Evolutionary conservation across 2,329 filamentous ascomycete genomes (phyloP).

Genomic region (Xylariaceae sp.): DNA sequence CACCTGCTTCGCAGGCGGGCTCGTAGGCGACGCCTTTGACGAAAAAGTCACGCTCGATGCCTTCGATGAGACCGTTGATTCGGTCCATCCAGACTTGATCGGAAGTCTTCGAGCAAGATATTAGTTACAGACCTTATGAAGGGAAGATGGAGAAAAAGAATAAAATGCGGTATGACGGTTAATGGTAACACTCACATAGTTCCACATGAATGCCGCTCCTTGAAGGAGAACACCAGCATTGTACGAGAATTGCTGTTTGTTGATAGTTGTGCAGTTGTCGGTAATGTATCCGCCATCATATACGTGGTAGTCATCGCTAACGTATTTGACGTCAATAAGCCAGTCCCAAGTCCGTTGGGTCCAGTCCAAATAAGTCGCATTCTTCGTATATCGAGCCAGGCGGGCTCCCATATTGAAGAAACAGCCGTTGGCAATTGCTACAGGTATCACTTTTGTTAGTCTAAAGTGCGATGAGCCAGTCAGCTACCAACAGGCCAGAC

Average conservation of each 20-base stretch:
- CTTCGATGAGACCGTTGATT: conserved; percentile 54
- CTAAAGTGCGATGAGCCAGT: neutral
- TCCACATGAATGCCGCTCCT: conserved; percentile 49
- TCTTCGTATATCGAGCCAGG: conserved; percentile 68
- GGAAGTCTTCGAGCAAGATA: conserved; percentile 29
- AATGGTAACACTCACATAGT: conserved; percentile 45
- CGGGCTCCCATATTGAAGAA: conserved; percentile 61
- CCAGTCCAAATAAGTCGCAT: conserved; percentile 68
- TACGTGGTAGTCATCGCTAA: conserved; percentile 52
- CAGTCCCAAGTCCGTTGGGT: conserved; percentile 65
- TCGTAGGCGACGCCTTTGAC: conserved; percentile 58
- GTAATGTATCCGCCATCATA: conserved; percentile 56
- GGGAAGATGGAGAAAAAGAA: neutral
- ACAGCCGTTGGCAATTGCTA: conserved; percentile 54
- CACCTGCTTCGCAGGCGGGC: conserved; percentile 56
- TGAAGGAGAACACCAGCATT: conserved; percentile 57
- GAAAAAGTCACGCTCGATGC: conserved; percentile 57
- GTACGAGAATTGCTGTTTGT: conserved; percentile 58
- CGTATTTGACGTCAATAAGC: conserved; percentile 52
- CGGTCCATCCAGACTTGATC: conserved; percentile 53
- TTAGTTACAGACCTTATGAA: neutral
- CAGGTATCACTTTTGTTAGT: conserved; percentile 6
- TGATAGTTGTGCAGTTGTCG: conserved; percentile 52
- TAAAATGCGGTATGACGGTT: neutral
- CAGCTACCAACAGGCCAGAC: too few species aligned